Evolutionary conservation across 2,329 filamentous ascomycete species (phyloP).

Genomic region (Talaromyces sp.): DNA sequence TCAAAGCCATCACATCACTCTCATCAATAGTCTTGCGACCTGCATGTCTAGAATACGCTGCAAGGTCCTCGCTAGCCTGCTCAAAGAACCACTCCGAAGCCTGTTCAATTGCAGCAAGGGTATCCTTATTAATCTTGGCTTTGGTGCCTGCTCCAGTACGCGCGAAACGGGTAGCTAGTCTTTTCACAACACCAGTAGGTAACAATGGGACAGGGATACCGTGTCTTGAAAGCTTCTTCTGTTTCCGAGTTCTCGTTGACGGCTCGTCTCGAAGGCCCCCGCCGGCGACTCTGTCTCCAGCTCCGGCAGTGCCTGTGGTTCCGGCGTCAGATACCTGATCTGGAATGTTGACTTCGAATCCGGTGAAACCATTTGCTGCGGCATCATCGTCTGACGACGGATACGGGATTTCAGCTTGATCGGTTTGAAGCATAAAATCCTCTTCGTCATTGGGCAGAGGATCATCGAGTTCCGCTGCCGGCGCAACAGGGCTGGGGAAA

Average conservation of each 20-base stretch:
- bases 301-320: conserved; percentile 22
- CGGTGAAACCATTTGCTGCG: conserved; percentile 26
- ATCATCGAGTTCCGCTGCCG: conserved; percentile 25
- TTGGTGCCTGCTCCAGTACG: conserved; percentile 62
- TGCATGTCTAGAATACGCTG: conserved; percentile 73
- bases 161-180: conserved; percentile 59
- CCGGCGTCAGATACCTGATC: conserved; percentile 27
- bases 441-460: conserved; percentile 30
- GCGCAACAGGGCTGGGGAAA: conserved; percentile 34
- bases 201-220: conserved; percentile 72
- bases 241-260: conserved; percentile 33
- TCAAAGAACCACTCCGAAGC: conserved; percentile 91
- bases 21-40: conserved; percentile 81
- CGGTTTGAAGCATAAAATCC: conserved; percentile 29
- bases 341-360: conserved; percentile 28
- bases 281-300: conserved; percentile 21
- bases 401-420: conserved; percentile 22
- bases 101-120: conserved; percentile 67
- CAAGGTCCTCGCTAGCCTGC: conserved; percentile 73
- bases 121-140: conserved; percentile 66
- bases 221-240: conserved; percentile 60
- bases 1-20: conserved; percentile 72
- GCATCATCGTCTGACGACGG: conserved; percentile 23
- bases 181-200: conserved; percentile 67
- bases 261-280: conserved; percentile 34